Base-by-base conservation (phyloP, 306 rosid genomes). In the Senna siamea region DNA sequence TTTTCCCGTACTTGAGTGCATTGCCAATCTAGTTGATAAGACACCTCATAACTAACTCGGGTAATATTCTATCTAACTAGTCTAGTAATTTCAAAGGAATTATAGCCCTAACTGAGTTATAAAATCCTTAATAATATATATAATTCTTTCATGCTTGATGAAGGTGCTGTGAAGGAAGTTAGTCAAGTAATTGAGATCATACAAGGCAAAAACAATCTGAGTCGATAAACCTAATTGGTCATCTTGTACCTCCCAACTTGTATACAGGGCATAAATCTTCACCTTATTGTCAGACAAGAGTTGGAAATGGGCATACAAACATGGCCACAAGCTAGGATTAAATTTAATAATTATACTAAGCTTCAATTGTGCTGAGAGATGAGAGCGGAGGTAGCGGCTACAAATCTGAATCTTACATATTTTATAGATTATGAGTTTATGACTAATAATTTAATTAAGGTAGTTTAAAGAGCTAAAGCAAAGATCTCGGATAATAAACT, bases 281-380 rank as follows among this genome's bases (percentile, higher is more conserved):
- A 75, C 78, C 87, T 85, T 76, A 54, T 52, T 80, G 72, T 80
- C 86, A 77, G 87, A 84, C 92, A 80, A 50, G 61, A 60, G 67
- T 64, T 73, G 55, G 75, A 64, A 71, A 73, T 65, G 18, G 65
- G 63, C 69, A 41, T 10, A 37, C 40, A 26, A 0, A 37, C 3
- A 59, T 74, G 46, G 57, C 32, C 82, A 59, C 51, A 76, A 34
- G 68, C 56, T 74, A 26, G 68, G 78, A 57, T 47, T 71, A 64
- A 64, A 44, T 60, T 71, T 55, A 47, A 47, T 57, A 2, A 32
- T 6, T 32, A 50, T 1, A 30, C 6, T 15, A 22, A 76, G 35
- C 20, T 47, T 68, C 51, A 12, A 48, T 40, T 37, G 15, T 13
- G 47, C 41, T 22, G 23, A 17, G 22, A 60, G 20, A 48, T 34